phyloP scores from a whole-genome alignment of 768 basidiomycete genomes.

The Boletus pseudo-olivaceus region DNA sequence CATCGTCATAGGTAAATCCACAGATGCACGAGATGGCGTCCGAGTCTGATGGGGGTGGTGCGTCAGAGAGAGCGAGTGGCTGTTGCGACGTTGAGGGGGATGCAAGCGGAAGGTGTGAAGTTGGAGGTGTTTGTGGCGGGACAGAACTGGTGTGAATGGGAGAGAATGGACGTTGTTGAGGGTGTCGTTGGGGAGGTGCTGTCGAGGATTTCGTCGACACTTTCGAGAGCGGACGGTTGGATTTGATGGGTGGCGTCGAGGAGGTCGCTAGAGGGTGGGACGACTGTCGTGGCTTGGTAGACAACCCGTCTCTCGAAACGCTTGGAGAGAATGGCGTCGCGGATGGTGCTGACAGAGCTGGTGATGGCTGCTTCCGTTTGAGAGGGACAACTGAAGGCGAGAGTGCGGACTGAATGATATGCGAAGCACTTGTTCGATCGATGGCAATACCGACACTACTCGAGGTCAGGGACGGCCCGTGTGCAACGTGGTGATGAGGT shows the following conservation, averaged over 20 bases:
- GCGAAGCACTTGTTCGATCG: conserved; percentile 20
- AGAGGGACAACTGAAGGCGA: conserved; percentile 35
- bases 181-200: conserved; percentile 6
- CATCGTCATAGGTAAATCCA: conserved; percentile 70
- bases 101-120: conserved; percentile 10
- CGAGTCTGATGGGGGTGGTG: conserved; percentile 31
- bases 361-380: conserved; percentile 38
- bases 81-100: conserved; percentile 24
- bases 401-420: conserved; percentile 20
- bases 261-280: conserved; percentile 19
- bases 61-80: conserved; percentile 12
- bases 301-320: conserved; percentile 2
- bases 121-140: conserved; percentile 14
- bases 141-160: conserved; percentile 11
- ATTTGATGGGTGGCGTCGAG: conserved; percentile 12
- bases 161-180: conserved; percentile 19
- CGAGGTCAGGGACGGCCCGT: conserved; percentile 29
- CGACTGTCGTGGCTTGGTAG: conserved; percentile 15
- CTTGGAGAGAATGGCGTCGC: conserved; percentile 8
- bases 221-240: conserved; percentile 6
- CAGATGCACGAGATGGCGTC: conserved; percentile 73
- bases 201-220: conserved; percentile 16
- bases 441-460: conserved; percentile 22
- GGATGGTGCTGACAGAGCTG: conserved; percentile 13
- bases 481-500: conserved; percentile 25